Percentiles rank a stretch among this genome's conserved stretches.
Evolutionary conservation across 2,329 filamentous ascomycete genomes (phyloP).

Genomic region (Penicillium sp.): DNA sequence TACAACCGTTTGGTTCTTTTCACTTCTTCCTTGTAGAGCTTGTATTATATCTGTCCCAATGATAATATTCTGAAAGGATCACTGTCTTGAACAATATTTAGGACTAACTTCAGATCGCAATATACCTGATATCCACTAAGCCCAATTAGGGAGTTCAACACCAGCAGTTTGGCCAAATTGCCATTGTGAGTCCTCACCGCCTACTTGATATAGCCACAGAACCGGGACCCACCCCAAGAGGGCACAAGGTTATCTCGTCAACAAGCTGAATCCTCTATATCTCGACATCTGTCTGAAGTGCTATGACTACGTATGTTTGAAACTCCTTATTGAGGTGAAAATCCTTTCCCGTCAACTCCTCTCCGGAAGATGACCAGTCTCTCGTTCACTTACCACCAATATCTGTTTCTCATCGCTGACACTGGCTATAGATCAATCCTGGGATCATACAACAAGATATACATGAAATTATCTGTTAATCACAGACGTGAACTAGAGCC

Average conservation of each 20-base stretch:
- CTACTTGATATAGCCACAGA: neutral
- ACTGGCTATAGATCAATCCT: slow-evolving; percentile 1
- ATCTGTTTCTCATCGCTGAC: neutral
- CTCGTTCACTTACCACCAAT: neutral
- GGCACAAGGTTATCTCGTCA: neutral
- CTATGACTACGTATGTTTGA: neutral
- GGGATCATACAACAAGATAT: neutral
- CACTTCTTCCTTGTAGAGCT: neutral
- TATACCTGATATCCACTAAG: neutral
- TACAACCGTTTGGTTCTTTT: neutral
- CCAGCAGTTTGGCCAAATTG: neutral
- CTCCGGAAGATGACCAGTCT: neutral
- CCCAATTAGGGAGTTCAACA: neutral
- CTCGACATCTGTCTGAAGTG: neutral
- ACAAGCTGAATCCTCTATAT: neutral
- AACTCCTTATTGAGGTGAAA: neutral
- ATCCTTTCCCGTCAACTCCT: neutral
- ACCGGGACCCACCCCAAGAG: neutral
- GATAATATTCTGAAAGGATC: too few relatives aligned
- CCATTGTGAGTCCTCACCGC: neutral
- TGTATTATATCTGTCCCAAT: too few relatives aligned
- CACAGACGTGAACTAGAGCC: neutral
- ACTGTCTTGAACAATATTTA: neutral
- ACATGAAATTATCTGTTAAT: neutral
- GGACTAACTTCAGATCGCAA: neutral